A percentile compares a stretch with the other conserved stretches of the same genome.
These are phyloP conservation scores for Neonectria faginata DNA, from an alignment of 2,329 filamentous ascomycete genomes.

Conservation along the genomic window DNA sequence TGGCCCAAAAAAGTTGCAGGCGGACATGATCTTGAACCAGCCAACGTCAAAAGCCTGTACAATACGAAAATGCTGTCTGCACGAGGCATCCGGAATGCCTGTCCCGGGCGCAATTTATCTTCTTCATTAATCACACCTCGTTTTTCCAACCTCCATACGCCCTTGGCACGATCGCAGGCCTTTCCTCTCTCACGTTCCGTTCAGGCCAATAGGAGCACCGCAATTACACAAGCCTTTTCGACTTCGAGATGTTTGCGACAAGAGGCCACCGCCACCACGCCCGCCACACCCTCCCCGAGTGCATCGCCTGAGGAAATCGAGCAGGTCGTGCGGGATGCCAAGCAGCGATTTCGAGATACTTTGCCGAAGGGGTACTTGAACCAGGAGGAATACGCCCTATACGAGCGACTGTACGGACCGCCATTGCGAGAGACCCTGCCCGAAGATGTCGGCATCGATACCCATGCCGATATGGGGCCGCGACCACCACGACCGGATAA, in stretches of 20 bases:
- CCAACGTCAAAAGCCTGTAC: conserved; percentile 32
- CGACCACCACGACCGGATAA: conserved; percentile 38
- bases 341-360: conserved; percentile 80
- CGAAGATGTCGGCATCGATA: conserved; percentile 68
- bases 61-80: conserved; percentile 51
- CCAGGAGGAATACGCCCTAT: conserved; percentile 77
- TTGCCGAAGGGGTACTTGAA: conserved; percentile 79
- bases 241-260: conserved; percentile 43
- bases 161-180: conserved; percentile 32
- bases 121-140: conserved; percentile 30
- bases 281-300: conserved; percentile 16
- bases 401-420: conserved; percentile 83
- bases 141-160: conserved; percentile 26
- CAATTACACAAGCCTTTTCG: conserved; percentile 48
- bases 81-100: conserved; percentile 50
- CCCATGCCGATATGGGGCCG: conserved; percentile 52
- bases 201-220: conserved; percentile 44
- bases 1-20: conserved; percentile 41
- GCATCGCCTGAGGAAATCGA: conserved; percentile 61
- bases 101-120: conserved; percentile 44
- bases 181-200: conserved; percentile 31
- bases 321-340: conserved; percentile 74
- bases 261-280: conserved; percentile 23
- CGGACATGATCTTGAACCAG: conserved; percentile 22
- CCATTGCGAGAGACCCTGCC: conserved; percentile 72